Percentiles rank a stretch among this genome's conserved stretches.
Conservation (phyloP, 2,329 filamentous ascomycete genomes). For the Talaromyces albobiverticillius region DNA sequence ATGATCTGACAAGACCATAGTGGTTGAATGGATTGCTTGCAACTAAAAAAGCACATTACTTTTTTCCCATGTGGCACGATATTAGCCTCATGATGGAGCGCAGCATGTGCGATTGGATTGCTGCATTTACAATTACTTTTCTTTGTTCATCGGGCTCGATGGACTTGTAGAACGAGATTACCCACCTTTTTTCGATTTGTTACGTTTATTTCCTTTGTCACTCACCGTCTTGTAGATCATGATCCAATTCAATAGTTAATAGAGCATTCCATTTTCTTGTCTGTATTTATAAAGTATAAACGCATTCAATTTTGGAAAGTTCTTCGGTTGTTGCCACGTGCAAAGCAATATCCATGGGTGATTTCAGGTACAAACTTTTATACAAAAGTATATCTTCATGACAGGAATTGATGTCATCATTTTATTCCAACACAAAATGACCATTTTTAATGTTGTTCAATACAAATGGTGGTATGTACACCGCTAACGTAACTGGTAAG, state of each 20-base stretch:
- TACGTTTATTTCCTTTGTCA: conserved; percentile 11
- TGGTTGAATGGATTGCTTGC: background rate
- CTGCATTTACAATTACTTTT: conserved; percentile 5
- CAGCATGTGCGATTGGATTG: conserved; percentile 14
- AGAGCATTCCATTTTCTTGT: conserved; percentile 13
- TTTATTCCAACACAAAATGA: too few species aligned
- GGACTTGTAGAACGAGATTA: conserved; percentile 14
- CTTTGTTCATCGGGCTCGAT: conserved; percentile 9
- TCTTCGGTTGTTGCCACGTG: too few species aligned
- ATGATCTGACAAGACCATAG: background rate
- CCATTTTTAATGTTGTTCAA: too few species aligned
- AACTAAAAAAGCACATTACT: conserved; percentile 4
- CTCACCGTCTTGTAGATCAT: conserved; percentile 16
- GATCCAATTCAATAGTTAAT: conserved; percentile 15
- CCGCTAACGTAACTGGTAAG: too few species aligned
- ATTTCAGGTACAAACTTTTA: too few species aligned
- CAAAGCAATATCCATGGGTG: too few species aligned
- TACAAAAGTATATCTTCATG: too few species aligned
- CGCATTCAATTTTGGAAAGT: too few species aligned
- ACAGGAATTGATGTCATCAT: too few species aligned
- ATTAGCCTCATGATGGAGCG: background rate
- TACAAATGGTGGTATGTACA: too few species aligned
- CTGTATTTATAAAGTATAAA: too few species aligned
- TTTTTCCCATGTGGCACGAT: background rate
- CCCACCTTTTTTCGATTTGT: conserved; percentile 9